Conservation (phyloP, 1,284 basidiomycete genomes). For the Leccinum pachyderme region DNA sequence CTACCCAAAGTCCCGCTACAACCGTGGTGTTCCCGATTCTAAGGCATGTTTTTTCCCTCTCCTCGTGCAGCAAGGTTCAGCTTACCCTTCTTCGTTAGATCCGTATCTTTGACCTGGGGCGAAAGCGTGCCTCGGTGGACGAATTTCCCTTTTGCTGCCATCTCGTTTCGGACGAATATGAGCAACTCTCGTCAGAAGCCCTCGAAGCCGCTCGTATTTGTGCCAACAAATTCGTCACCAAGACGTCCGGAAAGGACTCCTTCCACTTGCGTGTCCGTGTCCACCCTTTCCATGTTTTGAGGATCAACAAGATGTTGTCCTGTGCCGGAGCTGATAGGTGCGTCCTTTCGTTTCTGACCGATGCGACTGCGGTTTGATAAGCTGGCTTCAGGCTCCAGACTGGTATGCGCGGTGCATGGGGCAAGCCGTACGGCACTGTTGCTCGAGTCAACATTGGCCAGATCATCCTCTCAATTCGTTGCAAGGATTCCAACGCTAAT, state of each 20-base stretch:
- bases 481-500: conserved; percentile 84
- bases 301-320: conserved; percentile 99
- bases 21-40: conserved; percentile 96
- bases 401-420: conserved; percentile 99
- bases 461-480: conserved; percentile 94
- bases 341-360: conserved; percentile 22
- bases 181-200: conserved; percentile 95
- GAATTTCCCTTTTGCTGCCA: conserved; percentile 98
- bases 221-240: conserved; percentile 99
- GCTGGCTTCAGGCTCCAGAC: conserved; percentile 76
- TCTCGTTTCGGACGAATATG: conserved; percentile 97
- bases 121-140: conserved; percentile 93
- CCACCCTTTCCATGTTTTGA: conserved; percentile 98
- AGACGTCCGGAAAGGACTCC: conserved; percentile 97
- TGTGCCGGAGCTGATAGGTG: conserved; percentile 97
- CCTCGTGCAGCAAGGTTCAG: background rate
- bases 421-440: conserved; percentile 96
- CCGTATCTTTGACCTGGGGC: conserved; percentile 91
- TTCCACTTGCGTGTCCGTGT: conserved; percentile 98
- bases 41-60: conserved; percentile 54
- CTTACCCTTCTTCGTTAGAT: conserved; percentile 49
- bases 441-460: conserved; percentile 97
- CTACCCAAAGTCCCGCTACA: conserved; percentile 92
- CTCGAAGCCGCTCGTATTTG: conserved; percentile 99
- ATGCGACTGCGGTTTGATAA: background rate